Evolutionary conservation across 1,284 basidiomycete genomes (phyloP), one percentile per base, ranked within the genome.

Genomic region (Cutaneotrichosporon dermatis): DNA sequence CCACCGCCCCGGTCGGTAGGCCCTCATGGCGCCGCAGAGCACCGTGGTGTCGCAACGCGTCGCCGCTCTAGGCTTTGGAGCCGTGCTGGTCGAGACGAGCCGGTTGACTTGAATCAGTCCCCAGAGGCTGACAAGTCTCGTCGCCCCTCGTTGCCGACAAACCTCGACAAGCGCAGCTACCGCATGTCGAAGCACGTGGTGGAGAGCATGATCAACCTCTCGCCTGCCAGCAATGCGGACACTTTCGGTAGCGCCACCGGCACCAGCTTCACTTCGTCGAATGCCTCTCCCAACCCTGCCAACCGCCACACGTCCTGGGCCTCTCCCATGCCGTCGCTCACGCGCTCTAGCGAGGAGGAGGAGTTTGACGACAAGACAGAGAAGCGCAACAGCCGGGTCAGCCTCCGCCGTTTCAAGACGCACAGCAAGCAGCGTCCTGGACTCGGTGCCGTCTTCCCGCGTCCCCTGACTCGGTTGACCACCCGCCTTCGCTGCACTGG

Each of bases 401-500:
- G 55, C 10, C 52, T 64, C 11, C 54, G 48, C 41, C 57, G 59
- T 15, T 52, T 61, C 52, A 59, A 41, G 39, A 36, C 46, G 7
- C 46, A 49, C 39, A 25, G 25, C 25, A 61, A 64, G 62, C 56
- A 51, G 45, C 62, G 62, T 4, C 62, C 64, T 0, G 54, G 51
- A 2, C 58, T 65, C 4, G 64, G 64, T 10, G 46, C 60, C 12
- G 64, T 65, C 4, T 65, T 65, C 57, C 64, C 64, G 10, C 61
- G 61, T 8, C 64, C 64, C 64, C 64, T 10, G 59, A 61, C 35
- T 44, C 57, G 33, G 57, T 65, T 37, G 53, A 65, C 36, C 56
- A 62, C 7, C 57, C 64, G 8, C 59, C 64, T 2, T 54, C 60
- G 51, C 64, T 62, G 15, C 64, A 65, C 57, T 65, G 64, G 64